A percentile compares a stretch with the other conserved stretches of the same genome.
Conservation (phyloP, 805 yeast genomes). For the Crinitomyces ghanaensis region DNA sequence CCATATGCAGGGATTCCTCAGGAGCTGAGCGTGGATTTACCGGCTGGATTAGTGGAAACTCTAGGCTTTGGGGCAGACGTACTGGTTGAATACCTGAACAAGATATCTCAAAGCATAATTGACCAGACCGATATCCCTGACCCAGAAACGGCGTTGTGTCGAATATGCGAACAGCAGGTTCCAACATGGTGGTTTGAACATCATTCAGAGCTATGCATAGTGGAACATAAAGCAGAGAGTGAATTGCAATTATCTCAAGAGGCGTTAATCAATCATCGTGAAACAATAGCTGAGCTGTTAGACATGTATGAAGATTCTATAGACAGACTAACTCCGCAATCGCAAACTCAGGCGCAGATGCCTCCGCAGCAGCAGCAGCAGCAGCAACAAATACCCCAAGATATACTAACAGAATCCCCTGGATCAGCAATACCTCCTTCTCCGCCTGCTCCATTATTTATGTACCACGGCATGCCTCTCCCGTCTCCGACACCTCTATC, state of each 20-base stretch:
- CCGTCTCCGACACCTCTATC: too few species aligned
- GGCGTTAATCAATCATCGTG: constrained; percentile 56
- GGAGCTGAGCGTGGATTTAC: constrained; percentile 53
- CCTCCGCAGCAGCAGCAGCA: neutral
- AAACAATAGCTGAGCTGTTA: constrained; percentile 28
- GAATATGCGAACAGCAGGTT: constrained; percentile 83
- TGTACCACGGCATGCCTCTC: too few species aligned
- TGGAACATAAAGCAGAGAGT: constrained; percentile 75
- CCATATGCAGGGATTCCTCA: constrained; percentile 61
- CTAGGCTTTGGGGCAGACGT: constrained; percentile 86
- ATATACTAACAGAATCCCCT: too few species aligned
- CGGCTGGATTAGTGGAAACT: constrained; percentile 54
- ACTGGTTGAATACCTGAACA: constrained; percentile 59
- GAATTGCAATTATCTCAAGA: constrained; percentile 70
- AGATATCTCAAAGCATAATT: constrained; percentile 51
- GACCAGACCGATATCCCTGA: constrained; percentile 54
- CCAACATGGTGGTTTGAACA: constrained; percentile 95
- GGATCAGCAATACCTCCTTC: too few species aligned
- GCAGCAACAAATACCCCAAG: constrained; percentile 3
- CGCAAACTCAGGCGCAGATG: too few species aligned
- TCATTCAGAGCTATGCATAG: constrained; percentile 77
- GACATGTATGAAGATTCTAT: constrained; percentile 28
- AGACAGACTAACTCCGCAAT: too few species aligned
- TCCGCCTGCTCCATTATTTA: too few species aligned
- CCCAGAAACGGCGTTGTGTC: constrained; percentile 75